phyloP scores from a whole-genome alignment of 345 rosid genomes.

The Linum usitatissimum region DNA sequence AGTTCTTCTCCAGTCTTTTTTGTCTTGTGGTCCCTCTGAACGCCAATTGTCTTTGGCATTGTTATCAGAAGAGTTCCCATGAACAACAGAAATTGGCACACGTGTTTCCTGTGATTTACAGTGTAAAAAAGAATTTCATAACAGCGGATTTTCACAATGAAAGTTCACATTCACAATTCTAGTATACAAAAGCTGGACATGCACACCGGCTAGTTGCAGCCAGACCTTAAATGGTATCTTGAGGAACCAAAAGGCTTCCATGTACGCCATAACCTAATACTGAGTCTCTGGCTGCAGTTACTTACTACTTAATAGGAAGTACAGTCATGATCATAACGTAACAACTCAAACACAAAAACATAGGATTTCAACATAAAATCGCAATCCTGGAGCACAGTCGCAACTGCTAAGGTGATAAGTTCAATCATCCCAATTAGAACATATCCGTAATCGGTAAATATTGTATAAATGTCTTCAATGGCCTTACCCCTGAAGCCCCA shows the following conservation, averaged over 20 bases:
- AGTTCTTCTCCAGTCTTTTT: slow-evolving; percentile 5
- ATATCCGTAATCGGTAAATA: neutral
- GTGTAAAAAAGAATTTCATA: neutral
- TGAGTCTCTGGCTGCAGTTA: too few relatives aligned
- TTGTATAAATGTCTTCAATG: neutral
- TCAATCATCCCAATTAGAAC: neutral
- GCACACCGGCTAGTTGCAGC: too few relatives aligned
- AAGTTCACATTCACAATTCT: too few relatives aligned
- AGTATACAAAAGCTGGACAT: too few relatives aligned
- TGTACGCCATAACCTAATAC: too few relatives aligned
- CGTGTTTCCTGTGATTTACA: neutral
- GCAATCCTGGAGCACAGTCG: neutral
- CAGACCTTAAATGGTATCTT: too few relatives aligned
- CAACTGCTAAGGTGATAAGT: neutral
- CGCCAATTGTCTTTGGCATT: neutral
- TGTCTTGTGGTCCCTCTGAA: neutral
- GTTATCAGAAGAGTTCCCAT: neutral
- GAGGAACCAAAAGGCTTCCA: too few relatives aligned
- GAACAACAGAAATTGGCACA: neutral
- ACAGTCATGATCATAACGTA: too few relatives aligned
- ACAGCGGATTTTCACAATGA: neutral
- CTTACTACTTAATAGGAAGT: too few relatives aligned
- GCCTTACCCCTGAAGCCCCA: neutral
- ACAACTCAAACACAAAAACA: neutral
- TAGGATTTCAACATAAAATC: neutral